Base-by-base conservation (phyloP, 352 stramenopile species). In the Peronospora belbahrii region DNA sequence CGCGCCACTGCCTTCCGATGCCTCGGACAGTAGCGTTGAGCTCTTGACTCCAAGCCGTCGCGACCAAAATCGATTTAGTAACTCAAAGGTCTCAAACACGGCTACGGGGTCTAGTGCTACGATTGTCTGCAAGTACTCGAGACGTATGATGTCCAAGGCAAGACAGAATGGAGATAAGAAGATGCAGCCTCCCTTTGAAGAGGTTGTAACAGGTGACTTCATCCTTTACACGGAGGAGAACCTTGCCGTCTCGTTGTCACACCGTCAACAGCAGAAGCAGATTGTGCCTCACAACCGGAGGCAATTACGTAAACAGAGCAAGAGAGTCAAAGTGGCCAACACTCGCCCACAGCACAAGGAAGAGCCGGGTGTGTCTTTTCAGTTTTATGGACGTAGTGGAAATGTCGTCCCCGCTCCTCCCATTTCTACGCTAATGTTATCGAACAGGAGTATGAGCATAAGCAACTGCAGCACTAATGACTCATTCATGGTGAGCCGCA, bases 361-460 rank as follows among this genome's bases (percentile, higher is more conserved):
- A 27, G 57, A 69, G 25, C 52, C 69, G 20, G 65, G 68, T 3
- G 58, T 65, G 6, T 84, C 76, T 10, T 81, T 81, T 50, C 65
- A 88, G 59, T 78, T 88, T 37, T 83, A 82, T 52, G 71, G 63
- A 52, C 62, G 67, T 14, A 64, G 62, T 17, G 66, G 70, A 42
- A 62, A 37, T n/a, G 17, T 18, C 23, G 59, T 41, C 8, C 28
- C 45, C 9, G 27, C 10, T 42, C 42, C 14, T n/a, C 40, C 44
- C 18, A 30, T 51, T 9, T 36, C 56, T 2, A 32, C 43, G 10
- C 15, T 54, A 14, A 33, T 52, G 43, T 35, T 50, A 35, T 61
- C 58, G 5, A 54, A 49, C 39, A 48, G 55, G 34, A 65, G 50
- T 13, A 44, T 49, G 7, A 61, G 49, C 42, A 59, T 56, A 18